Evolutionary conservation across 805 yeast genomes (phyloP).

Genomic region (Ogataea degrootiae): DNA sequence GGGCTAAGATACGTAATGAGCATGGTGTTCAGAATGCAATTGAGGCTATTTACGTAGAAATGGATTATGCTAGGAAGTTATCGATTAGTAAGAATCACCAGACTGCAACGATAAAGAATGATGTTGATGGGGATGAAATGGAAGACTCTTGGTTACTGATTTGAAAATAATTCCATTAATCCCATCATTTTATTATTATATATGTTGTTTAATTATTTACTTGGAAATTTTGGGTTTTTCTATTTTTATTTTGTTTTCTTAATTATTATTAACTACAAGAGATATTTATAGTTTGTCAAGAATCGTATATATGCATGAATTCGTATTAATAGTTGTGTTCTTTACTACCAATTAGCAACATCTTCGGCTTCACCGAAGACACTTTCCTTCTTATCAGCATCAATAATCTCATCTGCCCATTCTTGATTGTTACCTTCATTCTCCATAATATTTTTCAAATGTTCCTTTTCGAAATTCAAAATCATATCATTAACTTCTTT

Average conservation of each 20-base stretch:
- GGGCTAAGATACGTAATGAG: conserved; percentile 63
- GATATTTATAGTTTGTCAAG: too few species aligned
- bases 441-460: conserved; percentile 57
- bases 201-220: background rate
- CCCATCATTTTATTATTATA: background rate
- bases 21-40: conserved; percentile 79
- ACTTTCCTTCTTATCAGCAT: conserved; percentile 50
- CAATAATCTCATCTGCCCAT: conserved; percentile 39
- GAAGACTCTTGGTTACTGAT: conserved; percentile 30
- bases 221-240: background rate
- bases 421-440: conserved; percentile 42
- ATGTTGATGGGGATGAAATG: conserved; percentile 12
- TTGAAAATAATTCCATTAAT: conserved; percentile 1
- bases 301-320: background rate
- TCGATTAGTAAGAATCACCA: conserved; percentile 40
- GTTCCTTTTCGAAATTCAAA: conserved; percentile 54
- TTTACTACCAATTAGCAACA: conserved; percentile 78
- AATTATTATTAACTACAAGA: background rate
- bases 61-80: conserved; percentile 68
- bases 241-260: background rate
- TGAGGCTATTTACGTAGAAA: conserved; percentile 67
- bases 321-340: background rate
- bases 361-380: conserved; percentile 96
- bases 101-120: conserved; percentile 11
- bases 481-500: conserved; percentile 71